Evolutionary conservation across 106 monocot species (phyloP), one percentile per base, ranked within the genome.

Genomic region (Phalaenopsis aphrodite): DNA sequence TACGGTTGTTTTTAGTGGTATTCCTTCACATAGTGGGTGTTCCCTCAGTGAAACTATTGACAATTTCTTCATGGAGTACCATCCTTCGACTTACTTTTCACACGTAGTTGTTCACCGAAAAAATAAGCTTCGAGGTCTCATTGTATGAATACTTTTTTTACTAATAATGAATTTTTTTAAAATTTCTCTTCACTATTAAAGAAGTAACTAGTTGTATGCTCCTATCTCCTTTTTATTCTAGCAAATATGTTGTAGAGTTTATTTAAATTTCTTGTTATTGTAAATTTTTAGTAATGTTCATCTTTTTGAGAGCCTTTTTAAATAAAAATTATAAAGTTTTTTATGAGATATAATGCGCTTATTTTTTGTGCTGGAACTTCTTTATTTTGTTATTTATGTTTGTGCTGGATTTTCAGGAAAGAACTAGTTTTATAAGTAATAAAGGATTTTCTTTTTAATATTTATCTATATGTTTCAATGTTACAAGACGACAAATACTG

Each of bases 1-100:
- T 75, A 90, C 95, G 0, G 77, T 99, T 75, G 91, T 99, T 80
- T 95, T 99, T 78, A 93, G 93, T 72, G 91, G 91, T 43, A 88
- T 99, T 81, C 95, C 99, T 67, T 55, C 72, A 75, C 72, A 42
- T 65, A 75, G 82, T 83, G 89, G 85, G 64, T 83, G 57, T 65
- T 91, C 85, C 42, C 37, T 89, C 65, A 89, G 89, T 77, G 88
- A 88, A 48, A 84, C 52, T 68, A 87, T 94, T 23, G 87, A 91
- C 56, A 88, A 72, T 1, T 99, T 99, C 86, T 99, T 99, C 83
- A 88, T 81, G 81, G 91, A 95, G 68, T 90, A 89, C 66, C 84
- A 99, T 87, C 78, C 99, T 72, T 90, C 90, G 18, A 84, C 88
- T 8, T 99, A 99, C 80, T 80, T 95, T 49, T 88, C 88, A 65